Evolutionary conservation across 1,139 yeast genomes (phyloP), one percentile per base, ranked within the genome.

Genomic region (Blastobotrys apis): DNA sequence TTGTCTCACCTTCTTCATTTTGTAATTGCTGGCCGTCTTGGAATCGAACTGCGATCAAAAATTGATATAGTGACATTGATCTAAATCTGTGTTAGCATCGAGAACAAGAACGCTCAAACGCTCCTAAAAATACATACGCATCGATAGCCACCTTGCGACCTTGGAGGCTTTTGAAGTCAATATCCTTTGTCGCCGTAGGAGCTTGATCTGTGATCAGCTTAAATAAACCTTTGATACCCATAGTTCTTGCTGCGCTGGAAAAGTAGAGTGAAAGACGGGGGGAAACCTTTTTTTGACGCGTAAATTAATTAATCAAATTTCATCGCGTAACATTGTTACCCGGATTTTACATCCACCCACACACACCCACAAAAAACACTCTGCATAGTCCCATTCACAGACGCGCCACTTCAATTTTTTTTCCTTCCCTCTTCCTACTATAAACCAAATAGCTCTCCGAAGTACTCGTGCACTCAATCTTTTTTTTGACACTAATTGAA

Each of bases 1-100:
- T 92, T 4, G 97, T 90, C 55, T 88, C 95, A 25, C 98, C 98
- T 15, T 78, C 77, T 36, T 85, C 96, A 52, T 78, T 82, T 33
- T 94, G 82, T 58, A 92, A 72, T 62, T 88, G 95, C 53, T 81
- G 90, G n/a, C 99, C 99, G 62, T 92, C 97, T 44, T 84, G 86
- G 58, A 90, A 97, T 60, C 99, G 77, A 12, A 92, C 98, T 0
- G 98, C 97, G 59, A 92, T 90, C 44, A 92, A 71, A 60, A 88
- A 92, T 65, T 92, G 97, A 62, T 92, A 92, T 41, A 92, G 73
- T 55, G 95, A 87, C 97, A 92, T 92, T 10, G 97, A 82, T 67
- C 76, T 54, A 32, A 17, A 19, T 92, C 97, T 44, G 84, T 85
- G 58, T 90, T 97, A 60, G 98, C 77, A 10, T 92, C 98, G 0